Base-by-base conservation (phyloP, 345 rosid genomes). In the Ceriops zippeliana region DNA sequence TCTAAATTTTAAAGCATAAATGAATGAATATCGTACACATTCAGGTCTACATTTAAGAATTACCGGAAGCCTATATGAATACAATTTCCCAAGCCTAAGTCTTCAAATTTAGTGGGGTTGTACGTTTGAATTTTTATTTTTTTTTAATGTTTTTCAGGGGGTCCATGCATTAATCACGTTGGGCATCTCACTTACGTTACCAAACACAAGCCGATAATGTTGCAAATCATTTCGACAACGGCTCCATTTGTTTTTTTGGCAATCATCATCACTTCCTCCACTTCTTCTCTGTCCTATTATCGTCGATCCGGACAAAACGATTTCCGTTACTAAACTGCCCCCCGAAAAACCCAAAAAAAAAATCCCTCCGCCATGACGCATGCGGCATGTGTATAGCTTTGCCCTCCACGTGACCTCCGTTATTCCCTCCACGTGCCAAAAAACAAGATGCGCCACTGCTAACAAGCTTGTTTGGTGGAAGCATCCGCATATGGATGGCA, bases 241-340 rank as follows among this genome's bases (percentile, higher is more conserved):
- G 19, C 24, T 56, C 17, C 3, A 28, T 56, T 24, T 56, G 31
- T 56, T 24, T 56, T 56, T 24, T 56, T 15, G 31, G 9, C 17
- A 24, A 21, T 10, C 28, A 21, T 53, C 8, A 21, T 24, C 59
- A 24, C 59, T n/a, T 22, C 10, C 58, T 11, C 22, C 27, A 54
- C 59, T 27, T 21, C 7, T 31, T 22, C 8, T 10, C 16, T 53
- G 70, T 52, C 66, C 11, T 52, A 34, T 34, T 70, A 52, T 61
- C 68, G 42, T 20, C 22, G 11, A 15, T 28, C 53, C 67, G 67
- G 71, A 81, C 84, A 75, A 70, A 70, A 54, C 76, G 24, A 72
- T 62, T 52, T 61, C 80, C 74, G 74, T 75, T 67, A 73, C 85
- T 70, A 70, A 73, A 67, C 16, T 34, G 65, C 58, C 42, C 37